A percentile compares a stretch with the other conserved stretches of the same genome.
These are phyloP conservation scores for Oxyria digyna DNA, from an alignment of 148 eudicot species.

Conservation along the genomic window DNA sequence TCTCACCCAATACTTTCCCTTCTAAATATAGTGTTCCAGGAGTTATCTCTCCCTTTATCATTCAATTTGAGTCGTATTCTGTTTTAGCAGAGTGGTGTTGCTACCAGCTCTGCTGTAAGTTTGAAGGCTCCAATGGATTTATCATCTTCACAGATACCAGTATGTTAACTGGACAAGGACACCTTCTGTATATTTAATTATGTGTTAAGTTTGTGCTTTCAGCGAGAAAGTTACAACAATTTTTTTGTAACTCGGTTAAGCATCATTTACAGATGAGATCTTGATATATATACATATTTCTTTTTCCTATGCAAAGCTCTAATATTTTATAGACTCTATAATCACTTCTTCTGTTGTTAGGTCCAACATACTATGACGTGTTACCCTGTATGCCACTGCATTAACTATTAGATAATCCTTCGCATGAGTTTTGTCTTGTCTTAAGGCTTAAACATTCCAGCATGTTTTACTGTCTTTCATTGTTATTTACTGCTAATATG, in stretches of 20 bases:
- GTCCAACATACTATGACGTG: background rate
- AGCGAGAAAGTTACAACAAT: background rate
- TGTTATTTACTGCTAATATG: background rate
- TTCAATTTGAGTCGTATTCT: background rate
- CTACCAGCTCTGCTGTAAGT: slow-evolving; percentile 43
- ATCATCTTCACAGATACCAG: slow-evolving; percentile 44
- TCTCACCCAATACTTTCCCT: no score
- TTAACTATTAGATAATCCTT: background rate
- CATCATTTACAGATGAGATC: background rate
- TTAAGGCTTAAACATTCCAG: background rate
- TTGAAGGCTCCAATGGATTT: slow-evolving; percentile 33
- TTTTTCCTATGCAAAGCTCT: background rate
- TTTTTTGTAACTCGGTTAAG: background rate
- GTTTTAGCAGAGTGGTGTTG: slow-evolving; percentile 56
- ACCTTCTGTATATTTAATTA: background rate
- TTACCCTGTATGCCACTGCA: background rate
- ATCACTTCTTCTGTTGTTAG: background rate
- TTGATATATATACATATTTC: background rate
- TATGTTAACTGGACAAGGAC: slow-evolving; percentile 22
- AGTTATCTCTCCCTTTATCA: background rate
- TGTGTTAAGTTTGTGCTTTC: background rate
- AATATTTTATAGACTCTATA: background rate
- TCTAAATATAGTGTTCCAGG: no score
- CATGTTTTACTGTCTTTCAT: background rate
- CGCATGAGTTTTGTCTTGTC: background rate